Evolutionary conservation across 441 rosid species (phyloP), one percentile per base, ranked within the genome.

Genomic region (Pelargonium cotyledonis): DNA sequence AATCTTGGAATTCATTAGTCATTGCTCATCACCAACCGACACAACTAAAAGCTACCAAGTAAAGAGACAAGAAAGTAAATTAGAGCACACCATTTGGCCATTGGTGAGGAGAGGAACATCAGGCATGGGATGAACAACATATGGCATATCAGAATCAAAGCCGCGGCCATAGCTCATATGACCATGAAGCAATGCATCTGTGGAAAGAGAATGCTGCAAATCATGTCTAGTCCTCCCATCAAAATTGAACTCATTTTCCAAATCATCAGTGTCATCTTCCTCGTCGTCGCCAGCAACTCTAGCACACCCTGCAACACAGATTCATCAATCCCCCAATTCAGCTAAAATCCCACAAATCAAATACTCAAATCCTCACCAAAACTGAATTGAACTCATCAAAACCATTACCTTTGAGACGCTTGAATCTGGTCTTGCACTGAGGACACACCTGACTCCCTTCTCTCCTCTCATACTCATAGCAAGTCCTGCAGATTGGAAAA

Each of bases 211-310:
- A 6, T 66, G 71, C 49, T 71, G 74, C 72, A 72, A 29, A 67
- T 65, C 75, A n/a, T 63, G 68, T 46, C 74, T 71, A 41, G 44
- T 72, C 53, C 63, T 40, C 41, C 72, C 76, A 12, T 78, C 73
- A 19, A 81, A 78, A 76, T 71, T 76, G 79, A 85, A 77, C 83
- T 85, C 87, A 19, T 83, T 80, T 63, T 85, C 86, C 78, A 85
- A 29, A 73, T 85, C 89, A 74, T 85, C 89, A 16, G 73, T 58
- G 61, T 62, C 89, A 26, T 82, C 87, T 74, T 85, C 87, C 68
- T 85, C 89, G 16, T 85, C 85, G 46, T 85, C 89, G 1, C 89
- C 89, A 0, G 71, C 78, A 16, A 85, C 85, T 72, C 89, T 80
- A 14, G 83, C 79, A 40, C 80, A 76, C 0, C 89, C 89, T 83